Evolutionary conservation across 169 alveolate genomes (phyloP).

Genomic region (Cryptosporidium xiaoi): DNA sequence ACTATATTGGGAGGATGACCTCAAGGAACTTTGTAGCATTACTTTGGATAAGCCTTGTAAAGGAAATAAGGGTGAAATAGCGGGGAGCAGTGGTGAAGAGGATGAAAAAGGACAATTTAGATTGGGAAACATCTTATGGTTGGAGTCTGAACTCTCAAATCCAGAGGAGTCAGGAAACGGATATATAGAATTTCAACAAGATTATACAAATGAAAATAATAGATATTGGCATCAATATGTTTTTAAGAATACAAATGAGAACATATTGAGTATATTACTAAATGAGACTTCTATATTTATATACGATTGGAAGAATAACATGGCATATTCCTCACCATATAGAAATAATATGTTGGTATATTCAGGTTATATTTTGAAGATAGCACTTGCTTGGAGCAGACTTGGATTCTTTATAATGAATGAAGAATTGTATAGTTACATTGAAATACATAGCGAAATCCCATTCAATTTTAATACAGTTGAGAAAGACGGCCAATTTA

Average conservation of each 20-base stretch:
- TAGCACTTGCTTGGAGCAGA: conserved; percentile 48
- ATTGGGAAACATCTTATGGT: conserved; percentile 19
- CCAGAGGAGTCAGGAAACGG: neutral
- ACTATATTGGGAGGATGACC: conserved; percentile 18
- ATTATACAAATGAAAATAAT: neutral
- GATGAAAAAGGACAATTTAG: neutral
- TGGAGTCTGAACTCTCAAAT: neutral
- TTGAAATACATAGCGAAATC: conserved; percentile 11
- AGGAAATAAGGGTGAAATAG: conserved; percentile 25
- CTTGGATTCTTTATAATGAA: conserved; percentile 51
- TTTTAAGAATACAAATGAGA: neutral
- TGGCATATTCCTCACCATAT: conserved; percentile 53
- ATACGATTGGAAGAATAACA: conserved; percentile 31
- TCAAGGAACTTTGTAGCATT: conserved; percentile 14
- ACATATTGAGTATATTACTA: neutral
- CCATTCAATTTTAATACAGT: conserved; percentile 3
- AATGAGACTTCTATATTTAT: conserved; percentile 7
- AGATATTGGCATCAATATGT: neutral
- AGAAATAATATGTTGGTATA: conserved; percentile 41
- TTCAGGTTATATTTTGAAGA: neutral
- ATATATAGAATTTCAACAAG: too few species aligned
- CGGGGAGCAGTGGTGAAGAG: too few species aligned
- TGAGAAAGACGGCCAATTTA: neutral
- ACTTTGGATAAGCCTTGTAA: conserved; percentile 15
- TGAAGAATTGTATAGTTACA: conserved; percentile 2